Base-by-base conservation (phyloP, 2,329 filamentous ascomycete genomes). In the Plectosphaerella cucumerina region DNA sequence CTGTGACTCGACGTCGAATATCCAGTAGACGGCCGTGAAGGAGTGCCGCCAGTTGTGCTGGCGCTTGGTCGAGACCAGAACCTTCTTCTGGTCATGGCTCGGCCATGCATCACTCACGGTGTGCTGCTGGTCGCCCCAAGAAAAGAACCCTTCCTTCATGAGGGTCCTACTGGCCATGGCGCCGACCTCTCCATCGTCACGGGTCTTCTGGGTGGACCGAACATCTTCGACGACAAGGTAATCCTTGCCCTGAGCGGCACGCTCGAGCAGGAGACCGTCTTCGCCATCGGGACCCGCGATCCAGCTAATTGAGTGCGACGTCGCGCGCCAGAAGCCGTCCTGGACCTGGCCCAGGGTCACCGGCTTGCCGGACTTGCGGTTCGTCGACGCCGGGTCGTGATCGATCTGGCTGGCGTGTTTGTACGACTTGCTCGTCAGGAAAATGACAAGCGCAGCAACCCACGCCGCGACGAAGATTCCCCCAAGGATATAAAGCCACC, bases 161-260 rank as follows among this genome's bases (percentile, higher is more conserved):
- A 99, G 73, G 0, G 85, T 88, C 56, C 78, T 85, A 49, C 82
- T 80, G 47, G 77, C 72, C 42, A 73, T 69, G 12, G 73, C 56
- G 20, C 68, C 61, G 6, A 57, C 46, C 21, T 57, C 54, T 5
- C 53, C 54, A 8, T 66, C 65, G 6, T 62, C 59, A 46, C 54
- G 34, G 34, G 61, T 54, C 26, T 58, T 58, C 17, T 65, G 60
- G 33, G 76, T 78, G 15, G 53, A 49, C 51, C 85, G 82, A 49
- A 99, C 86, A 66, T 97, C 90, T 65, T 96, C 88, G 1, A 97
- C 89, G 2, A 94, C 82, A 49, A 99, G 72, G 60, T 87, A 97
- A 53, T 86, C 85, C 60, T 89, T 84, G 5, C 78, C 83, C 1
- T 67, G 62, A 1, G 76, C 80, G 47, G 77, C 84, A 61, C 81